phyloP scores from a whole-genome alignment of 352 stramenopile genomes.

The Phytopythium delawarense region DNA sequence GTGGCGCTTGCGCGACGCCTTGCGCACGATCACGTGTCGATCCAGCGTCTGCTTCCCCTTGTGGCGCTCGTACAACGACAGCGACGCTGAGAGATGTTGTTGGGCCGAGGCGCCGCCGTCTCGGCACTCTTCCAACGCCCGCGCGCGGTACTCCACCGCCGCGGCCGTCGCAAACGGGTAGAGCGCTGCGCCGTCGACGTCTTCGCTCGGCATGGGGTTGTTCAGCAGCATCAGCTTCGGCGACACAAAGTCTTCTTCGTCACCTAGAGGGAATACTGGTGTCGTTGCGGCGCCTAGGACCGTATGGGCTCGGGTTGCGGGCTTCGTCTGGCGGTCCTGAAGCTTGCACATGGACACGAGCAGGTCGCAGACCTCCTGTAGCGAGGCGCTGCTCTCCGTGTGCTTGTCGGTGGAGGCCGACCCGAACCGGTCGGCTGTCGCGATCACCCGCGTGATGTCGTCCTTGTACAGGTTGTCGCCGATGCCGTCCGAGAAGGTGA shows the following conservation, averaged over 20 bases:
- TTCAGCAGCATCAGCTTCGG: constrained; percentile 2
- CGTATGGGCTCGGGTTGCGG: background rate
- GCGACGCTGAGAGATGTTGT: constrained; percentile 44
- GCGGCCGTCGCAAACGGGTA: constrained; percentile 70
- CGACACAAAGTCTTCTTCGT: constrained; percentile 3
- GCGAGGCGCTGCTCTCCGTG: background rate
- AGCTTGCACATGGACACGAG: constrained; percentile 47
- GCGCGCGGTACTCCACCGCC: constrained; percentile 53
- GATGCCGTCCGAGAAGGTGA: constrained; percentile 77
- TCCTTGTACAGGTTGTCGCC: constrained; percentile 82
- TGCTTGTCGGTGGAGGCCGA: constrained; percentile 2
- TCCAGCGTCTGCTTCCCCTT: constrained; percentile 47
- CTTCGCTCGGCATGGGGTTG: background rate
- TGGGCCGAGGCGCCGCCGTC: constrained; percentile 12
- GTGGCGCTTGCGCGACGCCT: constrained; percentile 51
- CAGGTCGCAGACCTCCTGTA: constrained; percentile 49
- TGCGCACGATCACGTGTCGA: constrained; percentile 46
- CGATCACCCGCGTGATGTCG: constrained; percentile 36
- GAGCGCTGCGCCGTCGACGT: constrained; percentile 8
- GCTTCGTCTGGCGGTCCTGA: constrained; percentile 11
- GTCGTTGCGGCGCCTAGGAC: background rate
- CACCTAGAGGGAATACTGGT: constrained; percentile 1
- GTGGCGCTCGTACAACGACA: constrained; percentile 46
- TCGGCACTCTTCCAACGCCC: constrained; percentile 30
- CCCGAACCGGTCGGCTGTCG: constrained; percentile 17